A percentile compares a stretch with the other conserved stretches of the same genome.
Conservation (phyloP, 148 eudicot species). For the Mesembryanthemum crystallinum region DNA sequence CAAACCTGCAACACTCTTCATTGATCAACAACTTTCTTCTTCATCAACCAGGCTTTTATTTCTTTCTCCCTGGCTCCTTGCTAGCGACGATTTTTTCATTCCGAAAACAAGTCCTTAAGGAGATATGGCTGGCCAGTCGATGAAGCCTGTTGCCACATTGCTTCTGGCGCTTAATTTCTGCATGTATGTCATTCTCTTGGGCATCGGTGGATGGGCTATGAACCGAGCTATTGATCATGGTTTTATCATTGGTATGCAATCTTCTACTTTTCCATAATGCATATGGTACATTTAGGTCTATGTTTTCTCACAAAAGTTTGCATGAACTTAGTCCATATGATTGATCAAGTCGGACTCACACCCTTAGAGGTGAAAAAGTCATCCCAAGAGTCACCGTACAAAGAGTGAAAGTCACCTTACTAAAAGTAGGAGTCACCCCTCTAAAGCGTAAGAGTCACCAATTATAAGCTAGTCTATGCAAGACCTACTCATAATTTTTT, state of each 20-base stretch:
- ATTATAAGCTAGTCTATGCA: too few species aligned
- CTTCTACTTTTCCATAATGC: not conserved
- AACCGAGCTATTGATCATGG: constrained; percentile 69
- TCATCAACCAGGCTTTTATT: not conserved
- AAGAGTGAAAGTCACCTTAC: too few species aligned
- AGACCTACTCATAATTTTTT: too few species aligned
- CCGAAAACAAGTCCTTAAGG: not conserved
- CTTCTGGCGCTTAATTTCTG: constrained; percentile 80
- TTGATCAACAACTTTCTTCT: not conserved
- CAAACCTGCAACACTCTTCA: constrained; percentile 18
- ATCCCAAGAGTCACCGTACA: too few species aligned
- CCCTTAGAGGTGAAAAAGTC: too few species aligned
- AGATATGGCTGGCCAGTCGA: constrained; percentile 48
- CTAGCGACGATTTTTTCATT: not conserved
- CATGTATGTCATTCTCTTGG: constrained; percentile 69
- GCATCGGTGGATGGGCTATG: constrained; percentile 81
- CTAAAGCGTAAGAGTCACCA: too few species aligned
- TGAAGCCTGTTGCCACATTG: constrained; percentile 46
- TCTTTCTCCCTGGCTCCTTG: too few species aligned
- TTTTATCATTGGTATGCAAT: constrained; percentile 62
- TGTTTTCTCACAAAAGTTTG: too few species aligned
- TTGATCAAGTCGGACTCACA: too few species aligned
- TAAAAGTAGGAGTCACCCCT: too few species aligned
- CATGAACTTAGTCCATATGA: too few species aligned
- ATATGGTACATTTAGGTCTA: too few species aligned